Evolutionary conservation across 495 filamentous ascomycete genomes (phyloP).

Genomic region (Neurospora africana): DNA sequence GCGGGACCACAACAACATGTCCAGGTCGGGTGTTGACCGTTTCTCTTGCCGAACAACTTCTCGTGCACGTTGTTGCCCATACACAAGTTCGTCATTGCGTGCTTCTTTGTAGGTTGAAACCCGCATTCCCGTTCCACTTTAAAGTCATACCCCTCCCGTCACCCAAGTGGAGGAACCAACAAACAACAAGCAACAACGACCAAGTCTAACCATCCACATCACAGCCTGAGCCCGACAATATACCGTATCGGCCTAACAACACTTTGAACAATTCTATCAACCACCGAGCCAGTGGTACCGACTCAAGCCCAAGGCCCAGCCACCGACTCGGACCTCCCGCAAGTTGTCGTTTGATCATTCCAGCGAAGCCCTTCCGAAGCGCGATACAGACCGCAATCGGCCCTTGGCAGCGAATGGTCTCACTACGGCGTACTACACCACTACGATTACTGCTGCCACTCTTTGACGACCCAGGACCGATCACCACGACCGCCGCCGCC

Average conservation of each 20-base stretch:
- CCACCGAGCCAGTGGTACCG: not conserved
- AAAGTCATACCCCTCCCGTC: not conserved
- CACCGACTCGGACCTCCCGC: not conserved
- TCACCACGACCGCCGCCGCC: not conserved
- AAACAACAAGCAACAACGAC: not conserved
- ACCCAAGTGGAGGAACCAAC: not conserved
- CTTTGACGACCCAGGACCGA: not conserved
- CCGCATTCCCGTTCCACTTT: not conserved
- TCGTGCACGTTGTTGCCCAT: not conserved
- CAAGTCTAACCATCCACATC: not conserved
- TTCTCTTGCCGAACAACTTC: not conserved
- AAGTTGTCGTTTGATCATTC: not conserved
- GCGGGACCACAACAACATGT: not conserved
- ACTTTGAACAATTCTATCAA: not conserved
- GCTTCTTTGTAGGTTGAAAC: not conserved
- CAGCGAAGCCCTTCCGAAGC: not conserved
- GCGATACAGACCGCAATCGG: not conserved
- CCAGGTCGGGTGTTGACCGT: not conserved
- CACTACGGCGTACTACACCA: not conserved
- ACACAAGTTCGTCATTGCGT: not conserved
- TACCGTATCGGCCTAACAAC: not conserved
- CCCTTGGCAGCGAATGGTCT: not conserved
- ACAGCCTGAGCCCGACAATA: not conserved
- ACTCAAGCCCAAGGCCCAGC: not conserved
- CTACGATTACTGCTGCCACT: not conserved